Evolutionary conservation across 1,284 basidiomycete genomes (phyloP).

Genomic region (Apiotrichum porosum): DNA sequence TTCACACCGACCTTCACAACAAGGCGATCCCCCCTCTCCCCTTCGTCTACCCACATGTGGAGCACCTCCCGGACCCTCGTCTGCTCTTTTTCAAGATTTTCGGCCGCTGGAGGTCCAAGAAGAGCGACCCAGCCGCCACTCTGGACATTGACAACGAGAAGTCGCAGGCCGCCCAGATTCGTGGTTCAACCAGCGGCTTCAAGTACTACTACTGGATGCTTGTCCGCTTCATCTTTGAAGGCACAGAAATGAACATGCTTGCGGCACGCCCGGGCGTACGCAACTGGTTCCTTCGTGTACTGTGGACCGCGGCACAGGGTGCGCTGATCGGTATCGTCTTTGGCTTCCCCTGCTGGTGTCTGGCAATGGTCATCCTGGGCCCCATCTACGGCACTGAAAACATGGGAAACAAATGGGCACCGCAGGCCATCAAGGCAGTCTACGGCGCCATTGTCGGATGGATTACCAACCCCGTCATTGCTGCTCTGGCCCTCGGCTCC

Average conservation of each 20-base stretch:
- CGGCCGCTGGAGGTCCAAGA: background rate
- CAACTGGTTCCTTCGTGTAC: slow-evolving; percentile 32
- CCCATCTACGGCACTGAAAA: slow-evolving; percentile 44
- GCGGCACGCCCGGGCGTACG: slow-evolving; percentile 13
- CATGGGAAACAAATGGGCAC: slow-evolving; percentile 45
- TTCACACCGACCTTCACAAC: slow-evolving; percentile 48
- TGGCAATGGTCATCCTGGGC: slow-evolving; percentile 46
- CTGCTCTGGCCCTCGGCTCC: slow-evolving; percentile 44
- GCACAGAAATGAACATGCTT: slow-evolving; percentile 48
- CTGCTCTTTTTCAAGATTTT: slow-evolving; percentile 16
- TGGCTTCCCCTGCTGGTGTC: slow-evolving; percentile 45
- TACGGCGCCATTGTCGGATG: slow-evolving; percentile 46
- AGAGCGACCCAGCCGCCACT: slow-evolving; percentile 6
- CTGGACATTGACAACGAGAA: slow-evolving; percentile 2
- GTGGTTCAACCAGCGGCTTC: slow-evolving; percentile 4
- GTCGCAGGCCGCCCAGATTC: background rate
- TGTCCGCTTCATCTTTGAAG: slow-evolving; percentile 48
- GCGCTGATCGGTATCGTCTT: slow-evolving; percentile 43
- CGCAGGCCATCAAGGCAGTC: slow-evolving; percentile 46
- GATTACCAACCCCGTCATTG: slow-evolving; percentile 49
- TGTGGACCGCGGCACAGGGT: slow-evolving; percentile 45
- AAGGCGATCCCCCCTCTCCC: slow-evolving; percentile 40
- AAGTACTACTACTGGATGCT: slow-evolving; percentile 43
- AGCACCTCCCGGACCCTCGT: slow-evolving; percentile 44
- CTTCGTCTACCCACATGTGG: slow-evolving; percentile 49